phyloP scores from a whole-genome alignment of 306 rosid species.

The Glycine soja region DNA sequence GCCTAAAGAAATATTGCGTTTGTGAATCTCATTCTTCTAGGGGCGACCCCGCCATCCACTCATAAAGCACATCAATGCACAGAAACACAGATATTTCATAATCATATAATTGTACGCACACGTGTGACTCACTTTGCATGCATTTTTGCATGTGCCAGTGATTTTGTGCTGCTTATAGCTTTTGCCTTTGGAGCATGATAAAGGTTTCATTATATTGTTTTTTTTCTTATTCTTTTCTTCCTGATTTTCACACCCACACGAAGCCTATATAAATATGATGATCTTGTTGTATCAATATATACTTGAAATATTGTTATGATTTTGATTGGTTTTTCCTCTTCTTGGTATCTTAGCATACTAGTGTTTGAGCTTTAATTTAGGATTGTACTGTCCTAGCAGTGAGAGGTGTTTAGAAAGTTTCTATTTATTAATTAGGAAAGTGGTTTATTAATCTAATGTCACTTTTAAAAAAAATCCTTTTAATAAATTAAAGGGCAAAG shows the following conservation, averaged over 20 bases:
- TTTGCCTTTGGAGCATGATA: constrained; percentile 36
- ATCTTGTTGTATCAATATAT: neutral
- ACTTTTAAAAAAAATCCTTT: constrained; percentile 40
- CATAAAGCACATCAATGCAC: constrained; percentile 47
- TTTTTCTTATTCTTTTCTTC: too few relatives aligned
- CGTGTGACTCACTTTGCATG: constrained; percentile 37
- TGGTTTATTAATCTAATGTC: constrained; percentile 36
- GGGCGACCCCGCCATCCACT: constrained; percentile 68
- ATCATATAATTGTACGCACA: constrained; percentile 25
- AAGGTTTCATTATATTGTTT: constrained; percentile 9
- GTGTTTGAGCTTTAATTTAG: too few relatives aligned
- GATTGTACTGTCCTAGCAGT: neutral
- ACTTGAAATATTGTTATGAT: neutral
- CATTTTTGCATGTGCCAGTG: constrained; percentile 1
- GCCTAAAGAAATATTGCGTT: constrained; percentile 59
- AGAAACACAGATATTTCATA: neutral
- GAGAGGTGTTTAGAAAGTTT: constrained; percentile 20
- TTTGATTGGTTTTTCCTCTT: constrained; percentile 16
- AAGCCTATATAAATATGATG: neutral
- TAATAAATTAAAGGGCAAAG: constrained; percentile 38
- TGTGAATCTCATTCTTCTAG: constrained; percentile 72
- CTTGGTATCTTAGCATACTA: neutral
- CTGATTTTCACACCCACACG: neutral
- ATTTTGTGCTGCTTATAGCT: constrained; percentile 17
- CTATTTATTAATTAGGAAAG: constrained; percentile 10